A percentile compares a stretch with the other conserved stretches of the same genome.
phyloP scores from a whole-genome alignment of 441 rosid genomes.

The Bocquillonia castaneifolia region DNA sequence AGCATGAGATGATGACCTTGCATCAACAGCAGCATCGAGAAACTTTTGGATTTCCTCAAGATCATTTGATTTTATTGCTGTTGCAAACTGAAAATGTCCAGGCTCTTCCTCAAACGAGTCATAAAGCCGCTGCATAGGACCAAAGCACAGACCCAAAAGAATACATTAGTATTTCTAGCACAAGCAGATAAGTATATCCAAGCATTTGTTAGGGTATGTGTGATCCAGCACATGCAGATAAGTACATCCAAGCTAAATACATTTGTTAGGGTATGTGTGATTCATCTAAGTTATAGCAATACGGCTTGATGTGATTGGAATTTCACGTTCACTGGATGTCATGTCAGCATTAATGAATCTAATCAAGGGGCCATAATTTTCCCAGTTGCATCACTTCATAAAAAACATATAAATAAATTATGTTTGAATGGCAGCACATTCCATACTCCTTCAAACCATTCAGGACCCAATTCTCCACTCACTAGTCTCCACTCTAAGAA shows the following conservation, averaged over 20 bases:
- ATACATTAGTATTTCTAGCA: constrained; percentile 9
- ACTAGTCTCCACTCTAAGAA: not conserved
- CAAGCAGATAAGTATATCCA: constrained; percentile 1
- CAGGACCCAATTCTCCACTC: not conserved
- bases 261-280: not conserved
- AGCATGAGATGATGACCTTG: constrained; percentile 51
- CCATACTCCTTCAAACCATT: not conserved
- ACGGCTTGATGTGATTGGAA: not conserved
- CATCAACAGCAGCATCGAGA: constrained; percentile 74
- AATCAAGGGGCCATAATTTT: not conserved
- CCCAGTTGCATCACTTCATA: not conserved
- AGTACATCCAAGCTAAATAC: constrained; percentile 2
- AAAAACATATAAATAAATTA: not conserved
- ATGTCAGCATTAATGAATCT: not conserved
- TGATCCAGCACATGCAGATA: no score
- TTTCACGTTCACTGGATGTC: not conserved
- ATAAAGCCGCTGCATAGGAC: constrained; percentile 56
- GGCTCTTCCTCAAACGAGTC: constrained; percentile 74
- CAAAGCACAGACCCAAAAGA: constrained; percentile 8
- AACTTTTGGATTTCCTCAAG: constrained; percentile 87
- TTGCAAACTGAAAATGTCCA: constrained; percentile 82
- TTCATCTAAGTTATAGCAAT: not conserved
- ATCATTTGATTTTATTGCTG: constrained; percentile 74
- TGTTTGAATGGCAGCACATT: not conserved
- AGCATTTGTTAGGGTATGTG: not conserved